Base-by-base conservation (phyloP, 495 filamentous ascomycete species). In the Cairneyella variabilis region DNA sequence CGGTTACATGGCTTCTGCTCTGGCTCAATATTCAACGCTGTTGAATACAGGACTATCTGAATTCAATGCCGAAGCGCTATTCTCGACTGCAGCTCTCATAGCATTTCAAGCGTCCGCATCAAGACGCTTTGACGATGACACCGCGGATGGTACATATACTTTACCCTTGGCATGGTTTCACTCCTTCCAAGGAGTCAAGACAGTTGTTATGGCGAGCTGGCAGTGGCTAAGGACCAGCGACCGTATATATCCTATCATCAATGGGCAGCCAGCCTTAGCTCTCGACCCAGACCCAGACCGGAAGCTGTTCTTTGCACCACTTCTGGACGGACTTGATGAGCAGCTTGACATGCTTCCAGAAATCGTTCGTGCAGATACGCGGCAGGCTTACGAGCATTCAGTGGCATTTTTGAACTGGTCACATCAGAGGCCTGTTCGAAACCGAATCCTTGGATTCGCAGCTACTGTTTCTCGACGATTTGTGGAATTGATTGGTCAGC, bases 101-200 rank as follows among this genome's bases (percentile, higher is more conserved):
- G 77, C 78, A 4, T 82, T 82, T 49, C 78, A 82, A 57, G 75
- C 77, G 10, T 78, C 76, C 5, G 78, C 78, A 6, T 76, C 76
- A 2, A 69, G 78, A 11, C 70, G 74, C 12, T 80, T 80, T 36
- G 69, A 72, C 43, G 69, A 76, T 21, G 71, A 77, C 43, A 8
- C 7, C 6, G 71, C 74, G 7, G 47, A 59, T 8, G 59, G 61
- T 26, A 59, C 8, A 51, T 80, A 82, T 56, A 58, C 62, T 5
- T 60, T 80, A 17, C 78, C 79, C 10, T 61, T 80, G 5, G 71
- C 74, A 0, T 80, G 75, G 76, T 81, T 82, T 45, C 76, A 80
- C 51, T 71, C 77, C n/a, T 80, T 80, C 61, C 79, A 80, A 50
- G 79, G 79, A 12, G 74, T 80, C 41, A 81, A 82, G 40, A 73